Evolutionary conservation across 1,284 basidiomycete species (phyloP).

Genomic region (Rhodotorula sp.): DNA sequence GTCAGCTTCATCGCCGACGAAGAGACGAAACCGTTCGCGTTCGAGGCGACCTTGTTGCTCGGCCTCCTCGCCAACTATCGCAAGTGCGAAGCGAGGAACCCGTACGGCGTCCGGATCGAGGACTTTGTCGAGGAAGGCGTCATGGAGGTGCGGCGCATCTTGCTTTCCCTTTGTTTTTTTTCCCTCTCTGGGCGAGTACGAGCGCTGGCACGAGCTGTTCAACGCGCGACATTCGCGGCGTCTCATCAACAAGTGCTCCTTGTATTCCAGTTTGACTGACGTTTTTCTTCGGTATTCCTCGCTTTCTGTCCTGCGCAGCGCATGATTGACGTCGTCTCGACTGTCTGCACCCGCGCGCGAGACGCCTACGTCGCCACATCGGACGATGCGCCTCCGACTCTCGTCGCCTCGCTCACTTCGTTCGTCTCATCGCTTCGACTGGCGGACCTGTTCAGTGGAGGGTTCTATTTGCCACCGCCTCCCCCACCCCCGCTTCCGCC

Average conservation of each 20-base stretch:
- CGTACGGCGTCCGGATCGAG: conserved; percentile 45
- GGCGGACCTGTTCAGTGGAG: conserved; percentile 20
- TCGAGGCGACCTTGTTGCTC: conserved; percentile 39
- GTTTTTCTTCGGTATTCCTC: too few species aligned
- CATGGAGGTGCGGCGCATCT: conserved; percentile 36
- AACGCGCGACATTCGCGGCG: too few species aligned
- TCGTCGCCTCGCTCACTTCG: conserved; percentile 39
- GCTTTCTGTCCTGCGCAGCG: background rate
- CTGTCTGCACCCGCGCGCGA: conserved; percentile 11
- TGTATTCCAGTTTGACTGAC: background rate
- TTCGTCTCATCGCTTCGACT: conserved; percentile 35
- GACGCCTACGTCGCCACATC: conserved; percentile 34
- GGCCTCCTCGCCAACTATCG: conserved; percentile 44
- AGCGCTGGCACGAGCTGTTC: too few species aligned
- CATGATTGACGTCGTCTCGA: conserved; percentile 30
- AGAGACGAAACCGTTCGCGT: conserved; percentile 17
- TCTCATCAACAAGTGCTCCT: background rate
- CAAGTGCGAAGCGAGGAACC: conserved; percentile 44
- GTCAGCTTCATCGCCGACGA: conserved; percentile 36
- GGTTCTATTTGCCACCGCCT: conserved; percentile 22
- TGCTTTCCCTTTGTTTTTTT: background rate
- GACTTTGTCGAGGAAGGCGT: conserved; percentile 46
- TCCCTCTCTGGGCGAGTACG: too few species aligned
- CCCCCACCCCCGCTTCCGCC: background rate
- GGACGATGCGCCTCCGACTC: conserved; percentile 41